Conservation (phyloP, 2,329 filamentous ascomycete genomes). For the Aspergillus udagawae region DNA sequence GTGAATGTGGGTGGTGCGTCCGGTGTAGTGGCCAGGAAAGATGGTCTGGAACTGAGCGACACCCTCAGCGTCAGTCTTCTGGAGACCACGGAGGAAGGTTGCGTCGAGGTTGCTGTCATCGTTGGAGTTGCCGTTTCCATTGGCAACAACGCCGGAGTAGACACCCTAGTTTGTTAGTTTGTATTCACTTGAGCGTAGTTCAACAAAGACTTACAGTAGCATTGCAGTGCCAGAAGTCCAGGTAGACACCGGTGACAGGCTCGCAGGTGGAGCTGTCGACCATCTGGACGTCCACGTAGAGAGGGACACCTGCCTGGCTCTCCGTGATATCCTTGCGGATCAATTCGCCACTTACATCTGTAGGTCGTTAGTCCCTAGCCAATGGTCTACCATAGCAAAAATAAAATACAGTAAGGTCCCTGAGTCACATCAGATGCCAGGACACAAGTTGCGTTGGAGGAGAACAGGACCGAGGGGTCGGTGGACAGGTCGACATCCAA, state of each 20-base stretch:
- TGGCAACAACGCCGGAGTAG: conserved; percentile 36
- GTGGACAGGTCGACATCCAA: conserved; percentile 18
- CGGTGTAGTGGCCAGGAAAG: conserved; percentile 47
- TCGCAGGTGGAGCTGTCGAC: conserved; percentile 41
- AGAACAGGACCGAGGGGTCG: conserved; percentile 25
- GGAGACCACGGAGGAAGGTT: conserved; percentile 45
- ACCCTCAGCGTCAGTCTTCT: conserved; percentile 40
- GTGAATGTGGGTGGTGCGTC: conserved; percentile 36
- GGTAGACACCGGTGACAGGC: conserved; percentile 33
- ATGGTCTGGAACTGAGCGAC: conserved; percentile 41
- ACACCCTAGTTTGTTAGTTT: conserved; percentile 25
- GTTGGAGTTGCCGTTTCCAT: conserved; percentile 33
- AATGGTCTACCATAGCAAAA: not conserved
- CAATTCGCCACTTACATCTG: conserved; percentile 36
- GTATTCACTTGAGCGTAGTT: not conserved
- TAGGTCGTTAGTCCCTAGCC: not conserved
- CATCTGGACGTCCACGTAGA: conserved; percentile 41
- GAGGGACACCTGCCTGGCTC: conserved; percentile 32
- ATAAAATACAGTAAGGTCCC: conserved; percentile 48
- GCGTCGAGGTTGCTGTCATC: conserved; percentile 40
- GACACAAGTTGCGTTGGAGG: conserved; percentile 41
- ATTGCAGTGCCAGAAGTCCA: conserved; percentile 43
- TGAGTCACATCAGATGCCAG: conserved; percentile 52
- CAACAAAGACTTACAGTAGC: conserved; percentile 23
- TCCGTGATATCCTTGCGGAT: conserved; percentile 36